phyloP scores from a whole-genome alignment of 306 rosid genomes.

The Acacia crassicarpa region DNA sequence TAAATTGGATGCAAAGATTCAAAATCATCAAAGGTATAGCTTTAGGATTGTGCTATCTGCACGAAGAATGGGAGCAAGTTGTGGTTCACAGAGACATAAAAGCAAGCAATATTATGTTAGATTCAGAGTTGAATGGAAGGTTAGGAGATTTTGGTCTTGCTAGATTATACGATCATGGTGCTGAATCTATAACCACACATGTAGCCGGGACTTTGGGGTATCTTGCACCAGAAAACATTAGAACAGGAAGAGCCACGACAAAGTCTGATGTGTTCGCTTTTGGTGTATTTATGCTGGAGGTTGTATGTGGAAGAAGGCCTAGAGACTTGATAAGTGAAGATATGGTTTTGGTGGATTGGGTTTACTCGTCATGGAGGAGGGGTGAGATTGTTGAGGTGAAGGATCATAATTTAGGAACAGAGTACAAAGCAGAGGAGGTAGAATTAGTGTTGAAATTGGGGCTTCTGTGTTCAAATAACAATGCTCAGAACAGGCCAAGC shows the following conservation, averaged over 20 bases:
- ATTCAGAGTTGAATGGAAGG: not conserved
- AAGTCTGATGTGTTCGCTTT: not conserved
- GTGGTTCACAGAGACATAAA: conserved; percentile 67
- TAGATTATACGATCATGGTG: conserved; percentile 58
- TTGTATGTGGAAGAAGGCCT: conserved; percentile 70
- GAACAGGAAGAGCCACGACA: conserved; percentile 42
- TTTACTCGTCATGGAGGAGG: too few relatives aligned
- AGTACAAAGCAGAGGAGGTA: too few relatives aligned
- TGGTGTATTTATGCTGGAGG: conserved; percentile 58
- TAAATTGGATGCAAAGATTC: not conserved
- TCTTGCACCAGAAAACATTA: conserved; percentile 60
- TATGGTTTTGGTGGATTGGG: conserved; percentile 50
- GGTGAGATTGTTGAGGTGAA: too few relatives aligned
- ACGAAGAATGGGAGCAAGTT: not conserved
- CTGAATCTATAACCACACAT: conserved; percentile 57
- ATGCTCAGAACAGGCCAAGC: too few relatives aligned
- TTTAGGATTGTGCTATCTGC: not conserved
- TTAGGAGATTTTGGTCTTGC: conserved; percentile 38
- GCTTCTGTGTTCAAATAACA: too few relatives aligned
- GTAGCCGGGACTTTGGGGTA: conserved; percentile 76
- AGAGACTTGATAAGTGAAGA: conserved; percentile 25
- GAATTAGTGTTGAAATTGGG: too few relatives aligned
- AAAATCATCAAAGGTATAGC: not conserved
- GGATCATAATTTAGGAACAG: too few relatives aligned
- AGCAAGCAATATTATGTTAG: conserved; percentile 69